Evolutionary conservation across 352 stramenopile species (phyloP).

Genomic region (Globisporangium irregulare): DNA sequence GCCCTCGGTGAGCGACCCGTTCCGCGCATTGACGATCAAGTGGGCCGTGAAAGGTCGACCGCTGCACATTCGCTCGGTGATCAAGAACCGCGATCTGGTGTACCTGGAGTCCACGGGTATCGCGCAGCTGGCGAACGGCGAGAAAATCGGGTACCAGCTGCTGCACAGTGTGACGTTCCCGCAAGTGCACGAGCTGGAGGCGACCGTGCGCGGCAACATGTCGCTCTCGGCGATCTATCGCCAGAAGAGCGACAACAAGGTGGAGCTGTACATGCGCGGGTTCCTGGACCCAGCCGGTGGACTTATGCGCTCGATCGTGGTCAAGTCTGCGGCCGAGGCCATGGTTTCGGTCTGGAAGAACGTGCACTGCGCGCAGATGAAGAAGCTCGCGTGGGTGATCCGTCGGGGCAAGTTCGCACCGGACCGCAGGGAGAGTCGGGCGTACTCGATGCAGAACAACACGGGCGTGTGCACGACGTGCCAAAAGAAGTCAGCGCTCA

Average conservation of each 20-base stretch:
- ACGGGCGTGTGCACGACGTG: conserved; percentile 24
- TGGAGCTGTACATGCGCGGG: conserved; percentile 51
- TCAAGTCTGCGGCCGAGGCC: conserved; percentile 41
- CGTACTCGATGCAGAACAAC: neutral
- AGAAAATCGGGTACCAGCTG: conserved; percentile 17
- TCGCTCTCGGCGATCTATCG: conserved; percentile 57
- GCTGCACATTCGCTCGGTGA: conserved; percentile 35
- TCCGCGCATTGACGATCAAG: conserved; percentile 30
- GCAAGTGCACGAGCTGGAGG: conserved; percentile 35
- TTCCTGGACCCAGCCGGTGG: conserved; percentile 41
- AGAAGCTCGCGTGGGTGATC: conserved; percentile 48
- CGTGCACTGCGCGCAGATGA: conserved; percentile 46
- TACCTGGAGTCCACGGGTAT: conserved; percentile 62
- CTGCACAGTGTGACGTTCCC: conserved; percentile 56
- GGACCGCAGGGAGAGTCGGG: neutral
- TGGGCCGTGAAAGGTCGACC: conserved; percentile 53
- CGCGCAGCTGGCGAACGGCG: conserved; percentile 10
- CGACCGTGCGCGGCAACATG: conserved; percentile 41
- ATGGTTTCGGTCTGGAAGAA: conserved; percentile 46
- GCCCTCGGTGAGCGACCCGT: conserved; percentile 12
- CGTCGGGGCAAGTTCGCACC: conserved; percentile 23
- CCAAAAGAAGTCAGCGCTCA: conserved; percentile 23
- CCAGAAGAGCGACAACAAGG: conserved; percentile 32
- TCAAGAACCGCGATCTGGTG: conserved; percentile 64
- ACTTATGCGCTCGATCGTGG: conserved; percentile 38